Evolutionary conservation across 805 yeast species (phyloP).

Genomic region (Suhomyces emberorum): DNA sequence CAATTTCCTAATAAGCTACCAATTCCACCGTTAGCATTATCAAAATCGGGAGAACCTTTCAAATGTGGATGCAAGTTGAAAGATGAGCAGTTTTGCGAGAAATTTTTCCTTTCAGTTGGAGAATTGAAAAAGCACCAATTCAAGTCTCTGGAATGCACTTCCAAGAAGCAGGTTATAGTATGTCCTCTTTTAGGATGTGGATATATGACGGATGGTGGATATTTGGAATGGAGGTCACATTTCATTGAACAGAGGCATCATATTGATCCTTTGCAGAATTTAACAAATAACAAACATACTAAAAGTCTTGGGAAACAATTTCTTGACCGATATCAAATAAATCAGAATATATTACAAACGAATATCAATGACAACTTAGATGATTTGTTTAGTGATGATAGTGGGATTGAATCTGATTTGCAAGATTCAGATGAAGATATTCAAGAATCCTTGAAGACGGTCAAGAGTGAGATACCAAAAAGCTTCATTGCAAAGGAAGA

Average conservation of each 20-base stretch:
- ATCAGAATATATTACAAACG: neutral
- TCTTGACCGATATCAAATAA: neutral
- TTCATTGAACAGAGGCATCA: conserved; percentile 19
- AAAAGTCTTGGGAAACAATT: neutral
- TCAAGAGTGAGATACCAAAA: too few relatives aligned
- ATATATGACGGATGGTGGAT: conserved; percentile 32
- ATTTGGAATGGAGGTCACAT: conserved; percentile 28
- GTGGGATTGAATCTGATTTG: conserved; percentile 2
- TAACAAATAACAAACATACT: neutral
- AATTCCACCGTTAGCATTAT: conserved; percentile 21
- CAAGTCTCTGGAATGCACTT: conserved; percentile 22
- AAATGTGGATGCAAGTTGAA: conserved; percentile 10
- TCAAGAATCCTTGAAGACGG: too few relatives aligned
- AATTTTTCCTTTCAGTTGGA: conserved; percentile 12
- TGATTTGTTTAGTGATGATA: conserved; percentile 5
- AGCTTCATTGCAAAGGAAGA: neutral
- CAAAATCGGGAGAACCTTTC: conserved; percentile 17
- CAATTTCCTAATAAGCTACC: conserved; percentile 22
- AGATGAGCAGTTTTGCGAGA: conserved; percentile 13
- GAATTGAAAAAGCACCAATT: conserved; percentile 19
- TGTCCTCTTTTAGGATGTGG: conserved; percentile 43
- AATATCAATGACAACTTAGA: conserved; percentile 1
- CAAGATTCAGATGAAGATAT: conserved; percentile 1
- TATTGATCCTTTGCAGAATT: conserved; percentile 6
- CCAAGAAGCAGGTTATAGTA: conserved; percentile 27